Evolutionary conservation across 805 yeast species (phyloP), one percentile per base, ranked within the genome.

Genomic region (Metschnikowia colocasiae): DNA sequence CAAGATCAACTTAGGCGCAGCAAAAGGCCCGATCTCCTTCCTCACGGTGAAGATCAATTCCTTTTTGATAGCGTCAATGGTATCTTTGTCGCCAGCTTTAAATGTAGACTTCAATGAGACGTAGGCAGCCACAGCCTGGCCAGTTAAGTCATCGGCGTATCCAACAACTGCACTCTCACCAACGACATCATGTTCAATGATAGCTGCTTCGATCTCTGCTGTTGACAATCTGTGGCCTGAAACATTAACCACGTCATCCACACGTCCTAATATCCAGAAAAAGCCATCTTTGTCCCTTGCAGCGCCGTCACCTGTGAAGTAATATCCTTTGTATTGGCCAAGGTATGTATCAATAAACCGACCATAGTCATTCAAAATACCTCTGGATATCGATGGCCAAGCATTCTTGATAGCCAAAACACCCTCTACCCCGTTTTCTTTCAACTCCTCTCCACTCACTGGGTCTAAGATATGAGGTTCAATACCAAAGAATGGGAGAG

Each of bases 371-470:
- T 84, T 85, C 83, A 84, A 91, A 51, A 94, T 94, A 46, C 97
- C 83, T 73, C 99, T 85, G 26, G 98, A 94, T 83, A 94, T 91
- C n/a, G 97, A 90, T 48, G 99, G 99, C 99, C 99, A 94, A 31
- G 97, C 79, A 41, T 82, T 75, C 63, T 82, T 83, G 61, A 94
- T 81, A 29, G 96, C 97, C 54, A 94, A 76, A 26, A 94, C 97
- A 71, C 99, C 99, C 69, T 90, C 98, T 48, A 89, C 97, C 60
- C 90, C 95, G 61, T 87, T 86, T 44, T 88, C 96, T 55, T 74
- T 71, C 59, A 91, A 73, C 63, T 87, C 96, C 59, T 81, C 76
- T 58, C 98, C 99, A 34, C 87, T 68, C 37, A 88, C 92, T 35
- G 99, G 98, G 65, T 94, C 98, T 62, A 94, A 85, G 64, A 94